Evolutionary conservation across 208 protist species (phyloP), one percentile per base, ranked within the genome.

Genomic region (Angomonas deanei): DNA sequence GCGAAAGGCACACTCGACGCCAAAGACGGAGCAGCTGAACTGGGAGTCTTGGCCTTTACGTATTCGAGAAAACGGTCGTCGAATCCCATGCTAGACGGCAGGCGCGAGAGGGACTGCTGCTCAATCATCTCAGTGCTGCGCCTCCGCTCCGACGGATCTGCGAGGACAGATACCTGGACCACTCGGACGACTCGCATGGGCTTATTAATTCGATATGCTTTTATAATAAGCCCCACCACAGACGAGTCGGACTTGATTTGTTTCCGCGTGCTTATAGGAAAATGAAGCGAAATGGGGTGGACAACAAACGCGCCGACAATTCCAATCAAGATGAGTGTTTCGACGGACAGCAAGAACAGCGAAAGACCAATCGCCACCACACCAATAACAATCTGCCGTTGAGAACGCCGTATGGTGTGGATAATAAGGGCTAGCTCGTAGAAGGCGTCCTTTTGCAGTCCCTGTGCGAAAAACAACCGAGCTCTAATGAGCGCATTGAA

Each of bases 401-500:
- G 72, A 10, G 60, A 39, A 27, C 69, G 71, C 3, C 73, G 68
- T 4, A 82, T 13, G 3, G 78, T 59, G 55, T 91, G 77, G 26
- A 85, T 72, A 27, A 83, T 55, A 6, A 91, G 77, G 2, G 76
- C 82, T 8, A 92, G 57, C 58, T 94, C 88, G 34, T 84, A 87
- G 61, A 85, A 94, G 38, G 80, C 84, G 63, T 94, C 88, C 27
- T 78, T 69, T 59, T 91, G 80, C 36, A 94, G 64, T 11, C 88
- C 88, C 36, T 84, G 81, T 2, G 70, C 70, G 54, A 88, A 94
- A 60, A 94, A 94, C 2, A 94, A 48, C 30, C 79, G 70, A 21
- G 84, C 76, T 0, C 88, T 76, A 32, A 87, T 71, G 31, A 94
- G 70, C 28, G 82, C 82, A 61, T 94, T 94, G 19, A 94, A 63